Percentiles rank a stretch among this genome's conserved stretches.
Conservation (phyloP, 23 red algal genomes). For the Gracilariopsis chorda region DNA sequence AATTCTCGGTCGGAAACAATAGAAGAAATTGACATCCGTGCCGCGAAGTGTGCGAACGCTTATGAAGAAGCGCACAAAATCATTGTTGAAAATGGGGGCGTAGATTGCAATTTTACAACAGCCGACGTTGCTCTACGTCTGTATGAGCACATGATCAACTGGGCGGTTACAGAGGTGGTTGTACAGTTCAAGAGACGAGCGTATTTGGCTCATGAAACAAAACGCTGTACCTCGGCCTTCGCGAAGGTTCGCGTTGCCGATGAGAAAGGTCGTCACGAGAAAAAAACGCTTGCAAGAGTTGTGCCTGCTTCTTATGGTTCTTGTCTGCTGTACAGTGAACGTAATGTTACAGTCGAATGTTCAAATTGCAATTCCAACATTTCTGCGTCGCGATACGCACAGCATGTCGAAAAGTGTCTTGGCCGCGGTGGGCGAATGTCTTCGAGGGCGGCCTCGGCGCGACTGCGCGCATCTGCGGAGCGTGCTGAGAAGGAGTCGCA, state of each 20-base stretch:
- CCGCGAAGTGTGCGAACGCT: neutral
- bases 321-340: constrained; percentile 37
- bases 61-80: constrained; percentile 10
- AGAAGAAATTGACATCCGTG: constrained; percentile 26
- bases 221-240: constrained; percentile 6
- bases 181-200: constrained; percentile 44
- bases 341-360: constrained; percentile 76
- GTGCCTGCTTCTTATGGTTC: constrained; percentile 19
- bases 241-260: constrained; percentile 3
- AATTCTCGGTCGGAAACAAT: neutral
- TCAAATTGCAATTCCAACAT: constrained; percentile 67
- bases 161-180: constrained; percentile 58
- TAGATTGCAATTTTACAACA: neutral
- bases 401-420: constrained; percentile 87
- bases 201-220: constrained; percentile 24
- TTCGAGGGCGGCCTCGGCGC: constrained; percentile 59
- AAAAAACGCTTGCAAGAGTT: constrained; percentile 2
- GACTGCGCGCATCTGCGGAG: constrained; percentile 70
- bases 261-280: neutral
- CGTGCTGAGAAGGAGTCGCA: constrained; percentile 46
- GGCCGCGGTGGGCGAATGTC: constrained; percentile 79
- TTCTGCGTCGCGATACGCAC: constrained; percentile 80
- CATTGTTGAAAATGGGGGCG: neutral
- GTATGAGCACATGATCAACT: constrained; percentile 60
- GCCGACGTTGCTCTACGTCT: constrained; percentile 56